These are phyloP conservation scores for Silene uniflora DNA, from an alignment of 148 eudicot genomes.

Conservation along the genomic window DNA sequence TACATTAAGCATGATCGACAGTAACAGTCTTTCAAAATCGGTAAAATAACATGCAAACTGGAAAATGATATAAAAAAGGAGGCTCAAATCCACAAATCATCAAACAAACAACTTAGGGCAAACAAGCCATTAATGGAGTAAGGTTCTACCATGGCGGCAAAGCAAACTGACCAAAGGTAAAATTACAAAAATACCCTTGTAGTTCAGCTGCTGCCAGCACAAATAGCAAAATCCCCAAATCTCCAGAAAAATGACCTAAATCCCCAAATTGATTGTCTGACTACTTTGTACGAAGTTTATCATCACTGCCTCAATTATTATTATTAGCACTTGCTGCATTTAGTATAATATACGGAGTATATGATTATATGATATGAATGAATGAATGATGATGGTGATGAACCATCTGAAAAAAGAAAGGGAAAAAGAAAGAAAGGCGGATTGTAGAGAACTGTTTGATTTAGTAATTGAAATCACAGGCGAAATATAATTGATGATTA, in stretches of 20 bases:
- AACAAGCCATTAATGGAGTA: neutral
- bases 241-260: neutral
- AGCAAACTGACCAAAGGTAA: neutral
- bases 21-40: no score
- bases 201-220: neutral
- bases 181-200: neutral
- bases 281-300: neutral
- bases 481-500: neutral
- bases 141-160: neutral
- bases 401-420: neutral
- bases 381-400: neutral
- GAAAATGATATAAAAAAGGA: neutral
- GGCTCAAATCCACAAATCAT: slow-evolving; percentile 11
- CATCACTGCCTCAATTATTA: neutral
- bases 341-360: no score
- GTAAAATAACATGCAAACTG: no score
- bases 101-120: slow-evolving; percentile 1
- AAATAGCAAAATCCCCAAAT: slow-evolving; percentile 1
- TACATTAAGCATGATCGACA: no score
- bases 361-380: neutral
- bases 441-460: neutral
- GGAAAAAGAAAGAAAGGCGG: neutral
- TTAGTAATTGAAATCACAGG: neutral
- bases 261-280: neutral
- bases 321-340: neutral